Evolutionary conservation across 129 eudicot genomes (phyloP), one percentile per base, ranked within the genome.

Genomic region (Cynara cardunculus): DNA sequence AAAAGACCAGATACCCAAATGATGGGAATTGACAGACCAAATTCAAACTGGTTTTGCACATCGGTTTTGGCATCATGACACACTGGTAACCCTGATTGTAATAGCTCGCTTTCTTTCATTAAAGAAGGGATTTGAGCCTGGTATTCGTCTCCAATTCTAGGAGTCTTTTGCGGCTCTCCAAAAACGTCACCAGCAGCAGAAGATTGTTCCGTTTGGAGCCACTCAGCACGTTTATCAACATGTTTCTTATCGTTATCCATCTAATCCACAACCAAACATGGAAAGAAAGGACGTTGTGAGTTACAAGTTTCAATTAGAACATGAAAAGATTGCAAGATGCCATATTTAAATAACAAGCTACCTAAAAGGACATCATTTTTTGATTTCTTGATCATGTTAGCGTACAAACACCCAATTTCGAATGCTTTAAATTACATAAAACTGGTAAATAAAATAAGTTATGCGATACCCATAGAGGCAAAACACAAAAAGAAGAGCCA

Each of bases 91-190:
- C 25, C 25, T 69, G 73, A 74, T 49, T 81, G 81, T 27, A 76
- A 24, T 9, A 6, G 76, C 72, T 89, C 88, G 24, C 71, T 68
- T 67, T 75, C 78, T 26, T 70, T 78, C 84, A 78, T 32, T 32
- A 83, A 39, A 61, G 78, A 28, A 70, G 93, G 91, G 82, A 89
- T 69, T 78, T 85, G 74, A 24, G 83, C 91, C 71, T 89, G 93
- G 73, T 87, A 87, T 59, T 83, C 75, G 59, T 89, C 85, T 37
- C 91, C 93, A 66, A 89, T 79, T 64, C 91, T 86, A 31, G 88
- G 85, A 75, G 30, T 73, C 49, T 72, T 67, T 75, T 76, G 72
- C 32, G 81, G 92, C 70, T 86, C 88, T 35, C 82, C 88, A 31
- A 84, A 84, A 25, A 74, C 64, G 66, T 73, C 84, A 82, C 73